Evolutionary conservation across 805 yeast genomes (phyloP).

Genomic region (Hemisphaericaspora nanyangensis): DNA sequence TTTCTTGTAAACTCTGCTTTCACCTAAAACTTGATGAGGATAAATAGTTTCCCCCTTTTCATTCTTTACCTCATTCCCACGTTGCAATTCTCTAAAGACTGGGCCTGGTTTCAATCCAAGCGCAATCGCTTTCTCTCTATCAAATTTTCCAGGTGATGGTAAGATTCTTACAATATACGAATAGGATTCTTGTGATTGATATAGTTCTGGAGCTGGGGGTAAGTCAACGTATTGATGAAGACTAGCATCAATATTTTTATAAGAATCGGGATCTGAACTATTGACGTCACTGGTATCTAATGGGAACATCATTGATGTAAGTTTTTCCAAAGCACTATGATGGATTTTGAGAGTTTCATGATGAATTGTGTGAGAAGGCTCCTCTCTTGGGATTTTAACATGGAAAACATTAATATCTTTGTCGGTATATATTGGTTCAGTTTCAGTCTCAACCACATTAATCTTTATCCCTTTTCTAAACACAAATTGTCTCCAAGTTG

Average conservation of each 20-base stretch:
- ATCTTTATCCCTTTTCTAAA: slow-evolving; percentile 70
- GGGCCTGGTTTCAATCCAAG: slow-evolving; percentile 70
- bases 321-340: slow-evolving; percentile 23
- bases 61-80: slow-evolving; percentile 54
- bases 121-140: slow-evolving; percentile 57
- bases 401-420: slow-evolving; percentile 37
- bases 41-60: slow-evolving; percentile 54
- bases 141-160: slow-evolving; percentile 75
- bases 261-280: slow-evolving; percentile 32
- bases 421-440: slow-evolving; percentile 20
- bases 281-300: slow-evolving; percentile 39
- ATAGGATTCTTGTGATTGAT: slow-evolving; percentile 44
- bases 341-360: slow-evolving; percentile 4
- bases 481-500: slow-evolving; percentile 85
- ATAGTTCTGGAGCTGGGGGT: slow-evolving; percentile 19
- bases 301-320: slow-evolving; percentile 58
- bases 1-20: slow-evolving; percentile 53
- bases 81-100: slow-evolving; percentile 53
- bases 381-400: slow-evolving; percentile 19
- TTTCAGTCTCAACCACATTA: slow-evolving; percentile 10
- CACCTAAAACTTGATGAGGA: slow-evolving; percentile 73
- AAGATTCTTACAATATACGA: slow-evolving; percentile 65
- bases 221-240: slow-evolving; percentile 35
- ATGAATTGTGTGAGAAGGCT: background rate
- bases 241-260: slow-evolving; percentile 30